Percentiles rank a stretch among this genome's conserved stretches.
Evolutionary conservation across 768 basidiomycete genomes (phyloP).

Genomic region (Harrya chromipes): DNA sequence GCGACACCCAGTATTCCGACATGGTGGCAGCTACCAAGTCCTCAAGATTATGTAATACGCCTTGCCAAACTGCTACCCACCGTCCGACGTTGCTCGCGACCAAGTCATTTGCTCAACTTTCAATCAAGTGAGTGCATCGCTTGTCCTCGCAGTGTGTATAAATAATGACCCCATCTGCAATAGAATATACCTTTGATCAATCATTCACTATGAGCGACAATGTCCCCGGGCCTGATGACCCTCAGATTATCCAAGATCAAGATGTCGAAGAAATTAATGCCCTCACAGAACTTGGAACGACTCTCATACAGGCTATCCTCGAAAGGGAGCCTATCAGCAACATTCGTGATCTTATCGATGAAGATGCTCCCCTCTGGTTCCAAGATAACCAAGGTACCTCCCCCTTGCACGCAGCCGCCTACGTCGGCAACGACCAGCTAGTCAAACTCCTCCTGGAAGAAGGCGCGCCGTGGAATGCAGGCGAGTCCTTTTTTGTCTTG

Average conservation of each 20-base stretch:
- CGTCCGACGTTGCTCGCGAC: too few species aligned
- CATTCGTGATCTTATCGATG: conserved; percentile 51
- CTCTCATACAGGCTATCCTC: conserved; percentile 58
- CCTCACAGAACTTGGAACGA: conserved; percentile 54
- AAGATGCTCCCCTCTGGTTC: conserved; percentile 85
- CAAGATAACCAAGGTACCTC: conserved; percentile 85
- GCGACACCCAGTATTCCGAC: conserved; percentile 92
- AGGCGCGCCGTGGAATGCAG: conserved; percentile 91
- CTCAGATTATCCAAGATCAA: conserved; percentile 24
- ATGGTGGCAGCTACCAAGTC: conserved; percentile 38
- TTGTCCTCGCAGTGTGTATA: too few species aligned
- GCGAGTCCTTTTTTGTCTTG: conserved; percentile 38
- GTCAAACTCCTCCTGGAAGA: conserved; percentile 66
- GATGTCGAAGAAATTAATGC: conserved; percentile 40
- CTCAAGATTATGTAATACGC: conserved; percentile 17
- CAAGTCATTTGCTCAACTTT: too few species aligned
- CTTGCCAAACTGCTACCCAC: too few species aligned
- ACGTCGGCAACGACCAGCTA: conserved; percentile 61
- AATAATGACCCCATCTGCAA: too few species aligned
- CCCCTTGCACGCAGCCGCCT: conserved; percentile 83
- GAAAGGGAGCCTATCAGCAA: conserved; percentile 40
- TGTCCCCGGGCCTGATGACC: conserved; percentile 2
- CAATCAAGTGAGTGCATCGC: too few species aligned
- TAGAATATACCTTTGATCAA: not conserved
- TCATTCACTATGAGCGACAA: conserved; percentile 12